A percentile compares a stretch with the other conserved stretches of the same genome.
phyloP scores from a whole-genome alignment of 73 alveolate genomes.

The Tetrahymena borealis region DNA sequence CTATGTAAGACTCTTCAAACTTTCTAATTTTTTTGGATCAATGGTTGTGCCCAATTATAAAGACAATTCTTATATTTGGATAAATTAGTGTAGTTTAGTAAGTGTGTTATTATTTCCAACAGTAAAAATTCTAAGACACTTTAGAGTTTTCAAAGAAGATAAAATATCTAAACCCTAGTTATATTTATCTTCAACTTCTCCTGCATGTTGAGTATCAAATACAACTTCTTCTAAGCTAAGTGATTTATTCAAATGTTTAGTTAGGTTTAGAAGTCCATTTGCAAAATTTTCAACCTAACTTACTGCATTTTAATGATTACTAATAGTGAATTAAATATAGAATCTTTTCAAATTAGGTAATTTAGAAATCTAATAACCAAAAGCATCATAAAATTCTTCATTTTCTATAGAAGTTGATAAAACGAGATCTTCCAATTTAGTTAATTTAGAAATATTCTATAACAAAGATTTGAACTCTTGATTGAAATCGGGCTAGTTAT shows the following conservation, averaged over 20 bases:
- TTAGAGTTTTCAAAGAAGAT: too few relatives aligned
- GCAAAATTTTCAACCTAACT: too few relatives aligned
- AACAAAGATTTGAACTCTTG: neutral
- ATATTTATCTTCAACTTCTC: too few relatives aligned
- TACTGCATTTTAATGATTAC: neutral
- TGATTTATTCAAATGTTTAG: too few relatives aligned
- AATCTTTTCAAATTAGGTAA: neutral
- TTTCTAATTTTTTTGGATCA: neutral
- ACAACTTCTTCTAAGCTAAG: too few relatives aligned
- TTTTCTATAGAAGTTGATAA: neutral
- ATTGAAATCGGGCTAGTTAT: neutral
- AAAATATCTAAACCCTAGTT: too few relatives aligned
- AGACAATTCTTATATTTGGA: neutral
- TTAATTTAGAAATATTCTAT: neutral
- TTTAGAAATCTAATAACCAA: neutral
- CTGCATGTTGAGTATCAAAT: too few relatives aligned
- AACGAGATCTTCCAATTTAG: neutral
- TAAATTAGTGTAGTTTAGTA: neutral
- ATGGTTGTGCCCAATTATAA: neutral
- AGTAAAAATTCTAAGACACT: too few relatives aligned
- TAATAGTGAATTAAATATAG: neutral
- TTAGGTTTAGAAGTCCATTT: too few relatives aligned
- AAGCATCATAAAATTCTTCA: neutral
- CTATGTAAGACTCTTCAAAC: neutral
- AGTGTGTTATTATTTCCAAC: neutral